A percentile compares a stretch with the other conserved stretches of the same genome.
phyloP scores from a whole-genome alignment of 257 asterid species.

The Nicotiana attenuata region DNA sequence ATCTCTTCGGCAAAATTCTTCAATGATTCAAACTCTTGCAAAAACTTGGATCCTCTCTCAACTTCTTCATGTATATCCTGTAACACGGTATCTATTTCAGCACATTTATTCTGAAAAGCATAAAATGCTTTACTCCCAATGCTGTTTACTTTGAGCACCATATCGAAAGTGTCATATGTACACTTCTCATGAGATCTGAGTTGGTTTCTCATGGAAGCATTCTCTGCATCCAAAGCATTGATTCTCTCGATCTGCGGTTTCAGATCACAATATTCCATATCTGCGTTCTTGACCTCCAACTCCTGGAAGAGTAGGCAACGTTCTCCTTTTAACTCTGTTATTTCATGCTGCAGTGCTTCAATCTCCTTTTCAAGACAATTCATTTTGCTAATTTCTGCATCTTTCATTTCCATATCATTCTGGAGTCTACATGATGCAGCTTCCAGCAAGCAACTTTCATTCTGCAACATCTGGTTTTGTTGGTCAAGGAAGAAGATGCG shows the following conservation, averaged over 20 bases:
- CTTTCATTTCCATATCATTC: conserved; percentile 45
- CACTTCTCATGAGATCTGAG: conserved; percentile 32
- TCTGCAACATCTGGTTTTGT: conserved; percentile 45
- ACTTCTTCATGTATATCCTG: conserved; percentile 37
- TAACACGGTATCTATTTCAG: conserved; percentile 31
- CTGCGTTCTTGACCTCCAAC: conserved; percentile 41
- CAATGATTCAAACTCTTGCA: conserved; percentile 46
- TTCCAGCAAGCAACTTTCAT: conserved; percentile 32
- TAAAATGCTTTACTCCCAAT: conserved; percentile 30
- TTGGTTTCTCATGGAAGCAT: conserved; percentile 39
- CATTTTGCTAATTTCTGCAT: conserved; percentile 37
- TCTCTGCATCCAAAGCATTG: conserved; percentile 38
- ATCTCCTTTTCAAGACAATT: conserved; percentile 53
- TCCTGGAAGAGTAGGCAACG: conserved; percentile 36
- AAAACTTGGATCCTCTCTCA: conserved; percentile 30
- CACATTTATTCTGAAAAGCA: conserved; percentile 28
- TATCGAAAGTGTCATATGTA: conserved; percentile 17
- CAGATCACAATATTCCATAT: conserved; percentile 36
- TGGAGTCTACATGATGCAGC: conserved; percentile 36
- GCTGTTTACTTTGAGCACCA: conserved; percentile 20
- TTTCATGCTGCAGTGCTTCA: conserved; percentile 32
- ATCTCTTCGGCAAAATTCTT: conserved; percentile 53
- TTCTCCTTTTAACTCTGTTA: conserved; percentile 38
- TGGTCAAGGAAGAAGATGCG: conserved; percentile 41
- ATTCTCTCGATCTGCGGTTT: conserved; percentile 34